A percentile compares a stretch with the other conserved stretches of the same genome.
These are phyloP conservation scores for Verticillium isaacii DNA, from an alignment of 2,329 filamentous ascomycete genomes.

Conservation along the genomic window DNA sequence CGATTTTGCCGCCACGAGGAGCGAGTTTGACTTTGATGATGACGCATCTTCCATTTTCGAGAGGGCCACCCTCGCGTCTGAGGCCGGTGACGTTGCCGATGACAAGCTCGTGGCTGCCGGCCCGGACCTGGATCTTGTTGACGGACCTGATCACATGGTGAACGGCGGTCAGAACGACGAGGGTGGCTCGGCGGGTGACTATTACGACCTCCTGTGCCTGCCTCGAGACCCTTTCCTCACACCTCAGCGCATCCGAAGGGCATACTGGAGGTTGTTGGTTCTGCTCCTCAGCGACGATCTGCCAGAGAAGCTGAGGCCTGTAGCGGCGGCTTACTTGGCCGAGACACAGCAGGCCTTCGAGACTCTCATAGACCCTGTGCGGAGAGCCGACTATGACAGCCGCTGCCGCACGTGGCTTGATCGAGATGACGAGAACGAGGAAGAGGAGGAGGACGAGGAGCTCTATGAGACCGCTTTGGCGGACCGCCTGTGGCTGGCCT, in stretches of 20 bases:
- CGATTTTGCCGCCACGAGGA: constrained; percentile 41
- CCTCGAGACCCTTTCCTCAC: constrained; percentile 25
- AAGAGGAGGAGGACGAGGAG: constrained; percentile 15
- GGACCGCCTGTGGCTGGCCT: constrained; percentile 16
- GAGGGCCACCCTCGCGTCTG: constrained; percentile 20
- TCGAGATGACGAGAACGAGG: constrained; percentile 12
- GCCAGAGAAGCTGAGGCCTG: constrained; percentile 26
- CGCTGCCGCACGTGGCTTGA: constrained; percentile 11
- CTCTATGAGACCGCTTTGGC: constrained; percentile 16
- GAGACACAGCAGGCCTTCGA: constrained; percentile 40
- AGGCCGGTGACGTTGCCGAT: constrained; percentile 14
- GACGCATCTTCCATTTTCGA: constrained; percentile 35
- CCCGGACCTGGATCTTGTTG: not conserved
- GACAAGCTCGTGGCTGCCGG: constrained; percentile 12
- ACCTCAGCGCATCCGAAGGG: constrained; percentile 31
- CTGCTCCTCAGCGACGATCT: constrained; percentile 39
- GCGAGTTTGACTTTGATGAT: constrained; percentile 43
- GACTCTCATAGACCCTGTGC: constrained; percentile 38
- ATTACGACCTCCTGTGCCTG: constrained; percentile 41
- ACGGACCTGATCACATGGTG: constrained; percentile 4
- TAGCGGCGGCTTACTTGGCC: constrained; percentile 35
- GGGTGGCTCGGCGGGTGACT: constrained; percentile 22
- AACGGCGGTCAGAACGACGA: constrained; percentile 6
- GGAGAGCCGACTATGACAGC: constrained; percentile 36
- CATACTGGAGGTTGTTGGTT: constrained; percentile 39